These are phyloP conservation scores for Myxozyma vanderwaltii DNA, from an alignment of 805 yeast species.

Conservation along the genomic window DNA sequence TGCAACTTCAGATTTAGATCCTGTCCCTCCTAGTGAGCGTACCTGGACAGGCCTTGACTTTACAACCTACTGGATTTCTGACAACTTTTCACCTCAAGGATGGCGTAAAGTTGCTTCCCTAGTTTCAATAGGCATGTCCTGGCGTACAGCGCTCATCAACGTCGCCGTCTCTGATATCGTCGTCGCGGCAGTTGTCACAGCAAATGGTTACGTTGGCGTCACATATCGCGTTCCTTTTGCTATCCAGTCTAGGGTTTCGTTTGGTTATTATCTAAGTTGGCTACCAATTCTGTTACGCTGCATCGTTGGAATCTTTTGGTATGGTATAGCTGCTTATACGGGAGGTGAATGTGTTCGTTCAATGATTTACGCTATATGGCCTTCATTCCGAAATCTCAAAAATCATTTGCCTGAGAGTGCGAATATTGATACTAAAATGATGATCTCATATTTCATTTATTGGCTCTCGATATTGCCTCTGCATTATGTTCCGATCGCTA, in stretches of 20 bases:
- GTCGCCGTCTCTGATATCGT: conserved; percentile 40
- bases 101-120: conserved; percentile 27
- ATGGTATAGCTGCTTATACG: conserved; percentile 79
- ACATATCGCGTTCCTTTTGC: conserved; percentile 62
- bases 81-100: conserved; percentile 21
- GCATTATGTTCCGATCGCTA: conserved; percentile 76
- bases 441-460: conserved; percentile 62
- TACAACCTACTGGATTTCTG: conserved; percentile 33
- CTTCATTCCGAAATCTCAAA: conserved; percentile 17
- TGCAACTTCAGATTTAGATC: conserved; percentile 24
- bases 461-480: conserved; percentile 75
- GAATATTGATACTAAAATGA: conserved; percentile 49
- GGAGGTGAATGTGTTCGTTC: conserved; percentile 74
- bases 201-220: conserved; percentile 79
- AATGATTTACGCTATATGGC: conserved; percentile 58
- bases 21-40: conserved; percentile 37
- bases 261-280: conserved; percentile 93
- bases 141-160: conserved; percentile 16
- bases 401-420: conserved; percentile 28
- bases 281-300: conserved; percentile 68
- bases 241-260: conserved; percentile 71
- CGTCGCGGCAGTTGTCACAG: conserved; percentile 66
- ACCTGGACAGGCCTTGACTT: conserved; percentile 52
- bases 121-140: conserved; percentile 25
- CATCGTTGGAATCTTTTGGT: conserved; percentile 86